These are phyloP conservation scores for Bryoglossum gracile DNA, from an alignment of 495 filamentous ascomycete genomes.

Conservation along the genomic window DNA sequence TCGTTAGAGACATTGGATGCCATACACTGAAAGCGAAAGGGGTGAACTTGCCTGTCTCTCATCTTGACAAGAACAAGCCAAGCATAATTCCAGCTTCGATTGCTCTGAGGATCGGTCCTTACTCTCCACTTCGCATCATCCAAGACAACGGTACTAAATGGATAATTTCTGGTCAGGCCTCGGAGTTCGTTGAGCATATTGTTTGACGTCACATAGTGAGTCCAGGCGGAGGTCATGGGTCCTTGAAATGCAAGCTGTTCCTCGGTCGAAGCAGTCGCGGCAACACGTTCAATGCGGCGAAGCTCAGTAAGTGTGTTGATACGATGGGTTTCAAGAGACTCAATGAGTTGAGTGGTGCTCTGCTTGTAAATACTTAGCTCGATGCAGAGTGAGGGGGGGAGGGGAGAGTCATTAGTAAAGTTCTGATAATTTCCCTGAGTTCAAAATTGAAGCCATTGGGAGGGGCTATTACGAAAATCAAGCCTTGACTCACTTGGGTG, in stretches of 20 bases:
- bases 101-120: conserved; percentile 54
- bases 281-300: conserved; percentile 63
- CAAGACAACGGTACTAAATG: conserved; percentile 61
- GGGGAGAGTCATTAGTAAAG: neutral
- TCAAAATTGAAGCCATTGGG: neutral
- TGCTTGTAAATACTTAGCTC: conserved; percentile 13
- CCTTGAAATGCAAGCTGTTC: conserved; percentile 47
- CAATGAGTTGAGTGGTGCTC: conserved; percentile 33
- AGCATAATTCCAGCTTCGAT: conserved; percentile 69
- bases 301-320: conserved; percentile 70
- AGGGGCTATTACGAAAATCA: conserved; percentile 19
- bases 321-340: conserved; percentile 52
- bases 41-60: conserved; percentile 51
- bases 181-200: conserved; percentile 67
- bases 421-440: neutral
- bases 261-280: conserved; percentile 47
- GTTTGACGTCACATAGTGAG: conserved; percentile 65
- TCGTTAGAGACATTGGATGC: neutral
- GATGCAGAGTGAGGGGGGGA: neutral
- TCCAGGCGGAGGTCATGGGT: conserved; percentile 66
- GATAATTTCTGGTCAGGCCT: conserved; percentile 61
- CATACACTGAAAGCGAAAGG: conserved; percentile 3
- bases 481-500: conserved; percentile 21
- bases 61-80: conserved; percentile 69
- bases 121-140: conserved; percentile 62